Evolutionary conservation across 768 basidiomycete species (phyloP).

Genomic region (Russula olivacea): DNA sequence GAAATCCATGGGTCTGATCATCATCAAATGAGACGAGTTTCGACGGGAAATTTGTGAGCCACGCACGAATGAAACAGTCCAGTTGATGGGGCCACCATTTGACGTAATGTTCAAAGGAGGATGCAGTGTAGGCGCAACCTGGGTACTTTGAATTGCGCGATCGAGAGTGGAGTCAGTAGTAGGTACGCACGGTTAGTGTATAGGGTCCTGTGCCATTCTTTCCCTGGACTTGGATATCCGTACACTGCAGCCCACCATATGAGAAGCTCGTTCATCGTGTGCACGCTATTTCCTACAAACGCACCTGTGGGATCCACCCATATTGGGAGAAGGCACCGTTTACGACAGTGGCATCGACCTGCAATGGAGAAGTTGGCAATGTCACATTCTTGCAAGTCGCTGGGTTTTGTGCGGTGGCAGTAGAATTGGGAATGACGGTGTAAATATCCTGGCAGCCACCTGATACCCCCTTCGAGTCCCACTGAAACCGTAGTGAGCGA

Average conservation of each 20-base stretch:
- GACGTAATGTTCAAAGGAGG: constrained; percentile 55
- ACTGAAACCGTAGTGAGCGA: constrained; percentile 32
- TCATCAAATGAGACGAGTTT: constrained; percentile 23
- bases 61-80: constrained; percentile 45
- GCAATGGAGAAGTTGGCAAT: constrained; percentile 37
- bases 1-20: constrained; percentile 43
- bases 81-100: constrained; percentile 42
- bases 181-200: constrained; percentile 44
- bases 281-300: constrained; percentile 1
- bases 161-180: not conserved
- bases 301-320: constrained; percentile 55
- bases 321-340: constrained; percentile 51
- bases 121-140: constrained; percentile 59
- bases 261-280: not conserved
- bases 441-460: constrained; percentile 58
- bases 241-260: constrained; percentile 39
- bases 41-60: too few relatives aligned
- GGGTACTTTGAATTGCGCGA: not conserved
- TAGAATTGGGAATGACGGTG: constrained; percentile 45
- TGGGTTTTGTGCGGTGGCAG: constrained; percentile 30
- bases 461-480: constrained; percentile 50
- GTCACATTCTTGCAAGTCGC: constrained; percentile 50
- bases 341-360: constrained; percentile 40
- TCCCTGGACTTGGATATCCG: constrained; percentile 48
- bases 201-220: constrained; percentile 57